Evolutionary conservation across 305 asterid species (phyloP).

Genomic region (Fraxinus nigra): DNA sequence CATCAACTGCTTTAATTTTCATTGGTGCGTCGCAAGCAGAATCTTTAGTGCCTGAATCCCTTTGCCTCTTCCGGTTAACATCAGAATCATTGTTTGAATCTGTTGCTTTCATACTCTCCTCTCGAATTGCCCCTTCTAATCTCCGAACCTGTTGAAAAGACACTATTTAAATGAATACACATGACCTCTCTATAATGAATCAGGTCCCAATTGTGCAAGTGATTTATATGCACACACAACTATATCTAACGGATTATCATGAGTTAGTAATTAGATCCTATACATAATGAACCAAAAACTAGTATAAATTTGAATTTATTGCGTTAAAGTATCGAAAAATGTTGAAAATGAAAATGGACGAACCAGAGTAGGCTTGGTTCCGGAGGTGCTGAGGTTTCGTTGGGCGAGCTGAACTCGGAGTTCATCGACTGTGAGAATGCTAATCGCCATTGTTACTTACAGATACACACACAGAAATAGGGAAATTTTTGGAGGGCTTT

Average conservation of each 20-base stretch:
- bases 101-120: conserved; percentile 32
- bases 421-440: conserved; percentile 58
- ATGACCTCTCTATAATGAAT: background rate
- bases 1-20: conserved; percentile 49
- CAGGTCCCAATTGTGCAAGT: background rate
- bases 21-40: conserved; percentile 30
- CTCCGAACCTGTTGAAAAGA: conserved; percentile 53
- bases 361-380: conserved; percentile 66
- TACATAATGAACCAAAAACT: background rate
- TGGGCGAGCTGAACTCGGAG: conserved; percentile 58
- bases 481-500: background rate
- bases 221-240: background rate
- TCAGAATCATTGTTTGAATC: conserved; percentile 17
- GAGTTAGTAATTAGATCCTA: background rate
- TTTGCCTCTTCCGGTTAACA: conserved; percentile 43
- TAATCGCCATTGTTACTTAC: conserved; percentile 34
- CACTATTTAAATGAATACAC: background rate
- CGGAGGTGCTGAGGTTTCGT: conserved; percentile 75
- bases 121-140: conserved; percentile 52
- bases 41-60: conserved; percentile 37
- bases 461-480: background rate
- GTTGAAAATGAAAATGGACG: background rate
- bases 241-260: background rate
- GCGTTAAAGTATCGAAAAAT: background rate
- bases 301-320: background rate